Base-by-base conservation (phyloP, 306 rosid species). In the Rosa rugosa region DNA sequence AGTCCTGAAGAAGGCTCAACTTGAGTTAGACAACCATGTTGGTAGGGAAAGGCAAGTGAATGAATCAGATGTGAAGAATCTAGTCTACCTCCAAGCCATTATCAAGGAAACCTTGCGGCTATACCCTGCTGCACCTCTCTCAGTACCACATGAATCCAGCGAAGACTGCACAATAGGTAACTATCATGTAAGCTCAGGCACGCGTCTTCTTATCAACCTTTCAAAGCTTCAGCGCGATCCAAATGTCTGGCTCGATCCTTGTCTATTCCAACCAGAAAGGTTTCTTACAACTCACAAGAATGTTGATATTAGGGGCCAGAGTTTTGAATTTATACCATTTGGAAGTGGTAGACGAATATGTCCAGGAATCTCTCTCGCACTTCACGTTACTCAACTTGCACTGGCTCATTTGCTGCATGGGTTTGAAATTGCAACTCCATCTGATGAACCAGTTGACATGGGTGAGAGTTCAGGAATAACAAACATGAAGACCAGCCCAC, bases 311-410 rank as follows among this genome's bases (percentile, higher is more conserved):
- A 25, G 17, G 38, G 66, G 66, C 17, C 66, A 25, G 38, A 11
- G 36, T 60, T 23, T 60, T 60, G 66, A 60, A n/a, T 25, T 60
- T 0, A 23, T 27, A 23, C 66, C 66, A 60, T 60, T 60, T 60
- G 66, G 66, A 60, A 27, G 66, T 25, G 66, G 38, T 23, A 60
- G 66, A 60, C 66, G 66, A 11, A 60, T 25, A 25, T 25, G 66
- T 60, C 66, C 66, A 60, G 66, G 66, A 60, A 60, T 60, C 66
- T 25, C 66, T 11, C 38, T 60, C 2, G 38, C 66, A 60, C 66
- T 60, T 60, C 38, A 60, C 31, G 7, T 60, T 11, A 60, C 3
- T 23, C 66, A 25, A 0, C 18, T 60, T 10, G n/a, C 38, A 60
- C 38, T 25, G 66, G 66, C 66, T 60, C 38, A 60, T 23, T 60